Base-by-base conservation (phyloP, 164 flowering plant genomes). In the Stephania yunnanensis region DNA sequence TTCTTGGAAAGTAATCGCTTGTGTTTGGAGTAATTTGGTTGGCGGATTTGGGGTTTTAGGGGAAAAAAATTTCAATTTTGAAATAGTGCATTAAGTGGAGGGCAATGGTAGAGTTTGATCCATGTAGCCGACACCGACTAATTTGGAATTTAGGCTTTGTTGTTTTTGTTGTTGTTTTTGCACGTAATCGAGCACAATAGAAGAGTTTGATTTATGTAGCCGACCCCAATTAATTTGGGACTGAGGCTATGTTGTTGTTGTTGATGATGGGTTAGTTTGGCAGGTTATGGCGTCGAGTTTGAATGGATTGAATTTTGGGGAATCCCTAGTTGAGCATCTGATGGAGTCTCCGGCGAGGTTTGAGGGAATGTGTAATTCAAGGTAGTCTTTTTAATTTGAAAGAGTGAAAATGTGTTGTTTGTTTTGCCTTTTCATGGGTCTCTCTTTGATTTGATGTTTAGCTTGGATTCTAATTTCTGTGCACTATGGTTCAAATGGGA, bases 291-390 rank as follows among this genome's bases (percentile, higher is more conserved):
- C 97, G 2, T 90, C 90, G 19, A 92, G 97, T 77, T 85, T 92
- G 83, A 92, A 92, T 81, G 92, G 97, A 73, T 78, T 92, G 58
- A 84, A 92, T 7, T 93, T 92, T 69, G 97, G 90, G 63, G 97
- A 92, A 71, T 55, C 92, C 19, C 82, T 89, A 4, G 75, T 84
- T 15, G 93, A 90, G 5, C 88, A 81, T 81, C 84, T 88, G 19
- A 82, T 90, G 90, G 97, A 91, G 25, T 94, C 94, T 79, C 95
- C 97, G 0, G 91, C 87, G 6, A 85, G 95, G 84, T 90, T 88
- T 30, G 97, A 88, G n/a, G 82, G 75, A 83, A 81, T 87, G 80
- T 76, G 80, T 53, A 86, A 81, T 80, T 75, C 68, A 71, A 86
- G 93, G 89, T 90, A 55, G 42, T 5, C 20, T 48, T 44, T 58